Conservation (phyloP, 23 red algal genomes). For the Gracilariopsis chorda region DNA sequence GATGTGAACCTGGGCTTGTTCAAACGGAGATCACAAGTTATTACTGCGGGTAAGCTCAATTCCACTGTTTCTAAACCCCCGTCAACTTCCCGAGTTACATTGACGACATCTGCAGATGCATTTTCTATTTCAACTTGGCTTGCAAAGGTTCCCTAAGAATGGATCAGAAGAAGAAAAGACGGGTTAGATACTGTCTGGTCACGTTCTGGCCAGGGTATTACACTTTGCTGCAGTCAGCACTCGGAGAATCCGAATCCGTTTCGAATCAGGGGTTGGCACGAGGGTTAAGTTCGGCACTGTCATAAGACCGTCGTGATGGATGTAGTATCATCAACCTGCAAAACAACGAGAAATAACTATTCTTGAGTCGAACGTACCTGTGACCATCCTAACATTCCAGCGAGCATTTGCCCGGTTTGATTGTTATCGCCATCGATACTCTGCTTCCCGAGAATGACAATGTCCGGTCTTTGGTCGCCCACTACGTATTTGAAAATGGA, state of each 20-base stretch:
- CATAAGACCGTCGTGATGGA: conserved; percentile 90
- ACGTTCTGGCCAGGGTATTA: background rate
- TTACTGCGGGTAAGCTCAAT: conserved; percentile 67
- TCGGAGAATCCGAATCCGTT: conserved; percentile 42
- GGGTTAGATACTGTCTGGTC: background rate
- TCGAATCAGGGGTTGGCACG: conserved; percentile 68
- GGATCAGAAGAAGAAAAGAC: background rate
- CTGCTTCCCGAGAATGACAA: conserved; percentile 93
- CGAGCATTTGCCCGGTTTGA: conserved; percentile 96
- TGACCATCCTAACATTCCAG: conserved; percentile 87
- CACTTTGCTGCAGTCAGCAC: conserved; percentile 49
- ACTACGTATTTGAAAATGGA: conserved; percentile 53
- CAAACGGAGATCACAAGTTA: conserved; percentile 89
- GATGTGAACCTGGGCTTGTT: conserved; percentile 93
- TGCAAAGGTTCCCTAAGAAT: conserved; percentile 91
- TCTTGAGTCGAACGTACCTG: conserved; percentile 62
- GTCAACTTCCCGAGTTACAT: conserved; percentile 91
- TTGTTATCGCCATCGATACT: conserved; percentile 98
- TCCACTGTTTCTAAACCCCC: conserved; percentile 87
- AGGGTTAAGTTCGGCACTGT: conserved; percentile 75
- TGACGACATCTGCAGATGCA: conserved; percentile 10
- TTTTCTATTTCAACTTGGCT: conserved; percentile 60
- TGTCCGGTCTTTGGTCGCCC: conserved; percentile 22
- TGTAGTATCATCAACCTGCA: conserved; percentile 3
- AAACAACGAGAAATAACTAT: background rate